Evolutionary conservation across 768 basidiomycete species (phyloP), one percentile per base, ranked within the genome.

Genomic region (Imleria badia): DNA sequence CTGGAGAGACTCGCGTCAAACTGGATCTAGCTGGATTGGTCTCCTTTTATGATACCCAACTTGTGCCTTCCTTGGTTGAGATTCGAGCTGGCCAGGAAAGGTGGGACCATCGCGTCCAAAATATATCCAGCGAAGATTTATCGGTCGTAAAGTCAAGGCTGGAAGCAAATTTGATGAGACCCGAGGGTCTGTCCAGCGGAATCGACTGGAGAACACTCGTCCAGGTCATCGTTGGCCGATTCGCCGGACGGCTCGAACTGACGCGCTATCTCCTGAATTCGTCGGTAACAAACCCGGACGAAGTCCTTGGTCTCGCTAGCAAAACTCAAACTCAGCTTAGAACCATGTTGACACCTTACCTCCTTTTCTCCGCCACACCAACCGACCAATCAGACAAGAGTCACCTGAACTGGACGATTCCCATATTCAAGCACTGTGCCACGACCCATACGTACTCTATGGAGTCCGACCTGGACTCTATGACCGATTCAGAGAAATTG

Each of bases 31-130:
- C 72, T 8, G 59, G 67, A 14, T 40, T 76, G 17, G 54, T 75
- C 11, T 74, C 75, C 5, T 71, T 76, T 59, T 76, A 76, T 26
- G 72, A 76, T 47, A 63, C 64, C 6, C 31, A 58, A 34, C 66
- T 72, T 3, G 63, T 31, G 1, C 72, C 72, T 9, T 74, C 72
- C 3, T 60, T 75, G 17, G 51, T 73, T 15, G 10, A 33, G 5
- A 34, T 55, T 22, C 66, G 74, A 31, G 58, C 55, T 1, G 61
- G 59, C 1, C 53, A 56, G 39, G 61, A 69, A 19, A 66, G 72
- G 15, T 63, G 62, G 59, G 63, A 67, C n/a, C 72, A 75, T 50
- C 73, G 74, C 3, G 46, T 63, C 3, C 39, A 45, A 34, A 60
- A 63, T 26, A 65, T 72, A 33, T 69, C 68, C 6, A 38, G 43